Evolutionary conservation across 2,329 filamentous ascomycete genomes (phyloP).

Genomic region (Paracoccidioides lutzii): DNA sequence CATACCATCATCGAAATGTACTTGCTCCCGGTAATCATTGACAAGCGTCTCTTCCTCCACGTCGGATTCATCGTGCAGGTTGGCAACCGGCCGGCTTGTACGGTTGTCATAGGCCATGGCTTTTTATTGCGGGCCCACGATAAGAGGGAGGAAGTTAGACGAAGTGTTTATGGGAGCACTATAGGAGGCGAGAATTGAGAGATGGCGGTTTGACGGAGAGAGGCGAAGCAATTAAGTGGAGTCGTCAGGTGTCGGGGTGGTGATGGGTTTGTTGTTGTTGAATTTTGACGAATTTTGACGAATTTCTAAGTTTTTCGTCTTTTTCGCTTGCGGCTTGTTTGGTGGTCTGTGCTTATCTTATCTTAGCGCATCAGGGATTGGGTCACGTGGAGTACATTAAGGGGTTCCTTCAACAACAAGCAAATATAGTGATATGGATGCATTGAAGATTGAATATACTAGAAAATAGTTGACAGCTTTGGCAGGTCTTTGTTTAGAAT

Average conservation of each 20-base stretch:
- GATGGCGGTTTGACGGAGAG: background rate
- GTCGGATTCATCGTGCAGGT: conserved; percentile 68
- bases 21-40: conserved; percentile 91
- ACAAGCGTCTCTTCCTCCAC: conserved; percentile 92
- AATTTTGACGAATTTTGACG: conserved; percentile 17
- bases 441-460: background rate
- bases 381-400: conserved; percentile 8
- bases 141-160: conserved; percentile 11
- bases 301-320: conserved; percentile 37
- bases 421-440: background rate
- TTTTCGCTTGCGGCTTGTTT: conserved; percentile 9
- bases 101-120: conserved; percentile 36
- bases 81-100: conserved; percentile 27
- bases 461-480: background rate
- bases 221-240: conserved; percentile 3
- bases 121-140: conserved; percentile 8
- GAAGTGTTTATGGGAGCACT: background rate
- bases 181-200: background rate
- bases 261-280: conserved; percentile 24
- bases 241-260: too few relatives aligned
- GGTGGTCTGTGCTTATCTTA: conserved; percentile 35
- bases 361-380: conserved; percentile 15
- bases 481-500: background rate
- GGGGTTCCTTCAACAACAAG: background rate
- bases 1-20: conserved; percentile 81